A percentile compares a stretch with the other conserved stretches of the same genome.
Conservation (phyloP, 805 yeast species). For the Tetrapisispora fleetii region DNA sequence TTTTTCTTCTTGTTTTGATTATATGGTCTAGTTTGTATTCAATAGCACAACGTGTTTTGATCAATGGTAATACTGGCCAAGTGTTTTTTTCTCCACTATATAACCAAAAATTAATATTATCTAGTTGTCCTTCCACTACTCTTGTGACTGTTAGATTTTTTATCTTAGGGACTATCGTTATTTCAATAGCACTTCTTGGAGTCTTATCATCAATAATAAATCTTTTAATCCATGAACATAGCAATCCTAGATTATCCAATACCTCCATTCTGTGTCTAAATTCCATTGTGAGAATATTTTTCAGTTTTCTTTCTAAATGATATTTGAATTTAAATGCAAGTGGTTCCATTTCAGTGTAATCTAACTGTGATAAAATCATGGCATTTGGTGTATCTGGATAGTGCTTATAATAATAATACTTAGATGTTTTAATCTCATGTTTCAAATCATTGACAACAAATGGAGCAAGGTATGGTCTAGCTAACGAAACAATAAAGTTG, state of each 20-base stretch:
- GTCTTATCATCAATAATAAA: conserved; percentile 82
- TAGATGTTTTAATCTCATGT: conserved; percentile 43
- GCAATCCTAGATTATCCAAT: conserved; percentile 65
- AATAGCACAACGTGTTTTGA: conserved; percentile 81
- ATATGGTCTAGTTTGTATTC: conserved; percentile 79
- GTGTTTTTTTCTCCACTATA: conserved; percentile 83
- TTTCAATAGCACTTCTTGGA: conserved; percentile 69
- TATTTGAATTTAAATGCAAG: conserved; percentile 29
- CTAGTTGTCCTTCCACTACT: conserved; percentile 68
- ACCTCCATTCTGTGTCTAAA: conserved; percentile 76
- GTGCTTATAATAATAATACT: conserved; percentile 30
- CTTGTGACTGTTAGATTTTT: conserved; percentile 63
- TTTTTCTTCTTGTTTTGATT: conserved; percentile 35
- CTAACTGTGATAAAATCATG: conserved; percentile 21
- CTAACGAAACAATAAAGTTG: conserved; percentile 82
- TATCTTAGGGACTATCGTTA: conserved; percentile 83
- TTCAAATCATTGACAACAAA: conserved; percentile 72
- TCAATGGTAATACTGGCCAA: conserved; percentile 81
- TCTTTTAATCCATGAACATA: conserved; percentile 61
- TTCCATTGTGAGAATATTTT: conserved; percentile 62
- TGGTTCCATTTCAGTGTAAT: conserved; percentile 29
- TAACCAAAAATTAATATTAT: conserved; percentile 82
- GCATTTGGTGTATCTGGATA: conserved; percentile 29
- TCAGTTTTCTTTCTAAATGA: conserved; percentile 32
- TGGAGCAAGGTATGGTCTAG: conserved; percentile 91